These are phyloP conservation scores for Posidonia australis DNA, from an alignment of 106 monocot genomes.

Conservation along the genomic window DNA sequence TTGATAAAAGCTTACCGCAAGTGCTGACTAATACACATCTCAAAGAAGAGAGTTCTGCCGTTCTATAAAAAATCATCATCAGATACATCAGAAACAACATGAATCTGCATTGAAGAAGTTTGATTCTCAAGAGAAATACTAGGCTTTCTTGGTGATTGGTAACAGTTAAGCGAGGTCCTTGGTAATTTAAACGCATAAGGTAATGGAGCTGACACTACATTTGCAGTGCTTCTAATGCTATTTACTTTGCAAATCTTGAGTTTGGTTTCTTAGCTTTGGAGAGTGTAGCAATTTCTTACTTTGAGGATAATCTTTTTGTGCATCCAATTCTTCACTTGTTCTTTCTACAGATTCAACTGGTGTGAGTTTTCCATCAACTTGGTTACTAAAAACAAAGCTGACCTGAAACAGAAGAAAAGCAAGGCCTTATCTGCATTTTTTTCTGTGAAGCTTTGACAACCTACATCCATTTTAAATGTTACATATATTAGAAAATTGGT, in stretches of 20 bases:
- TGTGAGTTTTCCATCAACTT: conserved; percentile 89
- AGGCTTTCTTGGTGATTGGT: conserved; percentile 19
- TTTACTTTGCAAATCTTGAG: background rate
- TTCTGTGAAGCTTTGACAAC: background rate
- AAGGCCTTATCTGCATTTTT: background rate
- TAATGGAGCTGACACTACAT: conserved; percentile 4
- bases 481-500: background rate
- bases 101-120: conserved; percentile 14
- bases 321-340: conserved; percentile 8
- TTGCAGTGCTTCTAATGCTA: background rate
- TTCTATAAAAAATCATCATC: conserved; percentile 42
- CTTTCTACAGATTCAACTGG: conserved; percentile 59
- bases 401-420: conserved; percentile 40
- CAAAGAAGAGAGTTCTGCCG: too few relatives aligned
- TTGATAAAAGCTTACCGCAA: too few relatives aligned
- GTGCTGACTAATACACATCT: too few relatives aligned
- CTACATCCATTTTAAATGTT: background rate
- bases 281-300: conserved; percentile 4
- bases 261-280: background rate
- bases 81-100: conserved; percentile 15
- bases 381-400: conserved; percentile 91
- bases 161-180: conserved; percentile 14
- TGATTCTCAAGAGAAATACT: conserved; percentile 16
- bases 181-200: conserved; percentile 8
- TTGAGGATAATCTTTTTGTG: background rate